Base-by-base conservation (phyloP, 225 moss, liverwort and hornwort genomes). In the Polytrichum formosum region DNA sequence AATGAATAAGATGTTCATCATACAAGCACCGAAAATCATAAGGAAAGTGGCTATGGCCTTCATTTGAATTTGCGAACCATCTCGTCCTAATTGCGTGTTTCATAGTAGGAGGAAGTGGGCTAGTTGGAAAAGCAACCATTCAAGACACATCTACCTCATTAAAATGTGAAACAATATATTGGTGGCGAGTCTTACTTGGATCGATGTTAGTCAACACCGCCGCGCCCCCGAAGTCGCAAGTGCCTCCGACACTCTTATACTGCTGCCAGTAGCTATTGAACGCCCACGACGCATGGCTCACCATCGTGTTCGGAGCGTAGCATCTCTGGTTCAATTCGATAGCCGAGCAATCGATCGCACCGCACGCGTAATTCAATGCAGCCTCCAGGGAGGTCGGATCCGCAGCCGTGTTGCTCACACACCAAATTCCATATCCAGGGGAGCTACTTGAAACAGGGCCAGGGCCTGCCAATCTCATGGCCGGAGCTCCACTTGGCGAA, bases 251-350 rank as follows among this genome's bases (percentile, higher is more conserved):
- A 23, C 71, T 74, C 70, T 87, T 80, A 66, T 75, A 90, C 33
- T 72, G 75, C 31, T 94, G 92, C 69, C 85, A 94, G 60, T 90
- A 94, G 8, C 78, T 85, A 58, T 94, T 94, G 70, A 91, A 90
- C 18, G 95, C 95, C 71, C 78, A 96, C 0, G 91, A 85, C 7
- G 91, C 83, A 73, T 96, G 95, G 67, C 70, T 74, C 1, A 71
- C 68, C 28, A 85, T 25, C 3, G 83, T 96, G 80, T 91, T 87
- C 18, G 95, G 95, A 28, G 65, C 17, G 69, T 73, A 91, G 77
- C 93, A 96, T 53, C 69, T 67, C 63, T 74, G 77, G 13, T 84
- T 82, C 0, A 72, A 2, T 76, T 90, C 87, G 72, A 93, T 78
- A 61, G 72, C 75, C 9, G 56, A 26, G 70, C 95, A 96, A 55